phyloP scores from a whole-genome alignment of 2,329 filamentous ascomycete genomes.

The Pestalotiopsis sp. region DNA sequence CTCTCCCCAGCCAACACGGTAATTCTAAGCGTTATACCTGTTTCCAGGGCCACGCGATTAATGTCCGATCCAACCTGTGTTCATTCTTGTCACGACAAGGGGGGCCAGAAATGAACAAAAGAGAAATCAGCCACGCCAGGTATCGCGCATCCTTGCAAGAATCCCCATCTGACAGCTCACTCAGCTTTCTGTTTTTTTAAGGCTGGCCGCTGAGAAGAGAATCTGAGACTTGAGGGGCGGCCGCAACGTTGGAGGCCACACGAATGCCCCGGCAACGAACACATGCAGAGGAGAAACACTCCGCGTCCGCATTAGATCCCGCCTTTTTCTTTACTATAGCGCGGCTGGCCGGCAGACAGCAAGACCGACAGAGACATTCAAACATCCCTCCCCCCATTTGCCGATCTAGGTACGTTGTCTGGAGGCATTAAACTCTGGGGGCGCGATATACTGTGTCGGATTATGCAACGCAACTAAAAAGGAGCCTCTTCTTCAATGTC shows the following conservation, averaged over 20 bases:
- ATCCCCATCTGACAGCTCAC: neutral
- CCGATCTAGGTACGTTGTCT: too few species aligned
- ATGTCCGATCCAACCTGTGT: neutral
- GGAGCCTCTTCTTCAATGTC: neutral
- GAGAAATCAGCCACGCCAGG: neutral
- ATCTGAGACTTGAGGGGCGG: neutral
- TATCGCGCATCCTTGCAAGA: neutral
- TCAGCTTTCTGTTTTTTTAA: neutral
- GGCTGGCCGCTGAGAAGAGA: neutral
- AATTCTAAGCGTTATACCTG: neutral
- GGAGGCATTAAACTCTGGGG: neutral
- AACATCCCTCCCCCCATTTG: too few species aligned
- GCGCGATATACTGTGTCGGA: neutral
- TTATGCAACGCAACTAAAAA: neutral
- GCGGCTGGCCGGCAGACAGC: too few species aligned
- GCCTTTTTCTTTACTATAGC: neutral
- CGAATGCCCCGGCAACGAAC: neutral
- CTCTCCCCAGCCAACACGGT: neutral
- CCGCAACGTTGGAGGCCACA: neutral
- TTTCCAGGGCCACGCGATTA: neutral
- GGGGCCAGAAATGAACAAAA: neutral
- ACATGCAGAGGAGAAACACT: neutral
- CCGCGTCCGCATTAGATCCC: neutral
- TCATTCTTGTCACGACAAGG: neutral
- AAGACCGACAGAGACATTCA: too few species aligned